Evolutionary conservation across 2,329 filamentous ascomycete genomes (phyloP).

Genomic region (Allantophomopsis lycopodina): DNA sequence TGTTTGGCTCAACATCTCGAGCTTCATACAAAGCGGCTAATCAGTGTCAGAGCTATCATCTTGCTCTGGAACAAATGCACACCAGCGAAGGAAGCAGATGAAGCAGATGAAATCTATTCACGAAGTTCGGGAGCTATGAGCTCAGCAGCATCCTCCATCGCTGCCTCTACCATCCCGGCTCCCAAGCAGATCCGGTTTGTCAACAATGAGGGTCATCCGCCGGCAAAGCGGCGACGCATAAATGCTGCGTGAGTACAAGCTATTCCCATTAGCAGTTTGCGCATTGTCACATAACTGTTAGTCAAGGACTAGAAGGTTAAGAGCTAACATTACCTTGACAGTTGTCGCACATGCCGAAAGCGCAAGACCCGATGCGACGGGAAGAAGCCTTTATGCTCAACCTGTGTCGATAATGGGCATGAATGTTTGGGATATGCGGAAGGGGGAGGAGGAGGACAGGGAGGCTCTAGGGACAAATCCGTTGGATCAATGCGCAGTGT

Average conservation of each 20-base stretch:
- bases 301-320: too few relatives aligned
- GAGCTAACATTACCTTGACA: conserved; percentile 15
- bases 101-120: not conserved
- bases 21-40: too few relatives aligned
- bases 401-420: conserved; percentile 59
- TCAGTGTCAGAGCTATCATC: not conserved
- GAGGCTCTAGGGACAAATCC: too few relatives aligned
- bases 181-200: conserved; percentile 63
- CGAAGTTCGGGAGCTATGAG: conserved; percentile 1
- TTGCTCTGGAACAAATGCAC: not conserved
- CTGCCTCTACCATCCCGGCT: conserved; percentile 12
- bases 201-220: conserved; percentile 68
- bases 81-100: too few relatives aligned
- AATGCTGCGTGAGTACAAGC: conserved; percentile 54
- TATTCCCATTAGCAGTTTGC: too few relatives aligned
- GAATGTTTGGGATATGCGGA: conserved; percentile 52
- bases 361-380: conserved; percentile 66
- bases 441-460: not conserved
- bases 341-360: conserved; percentile 60
- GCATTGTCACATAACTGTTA: too few relatives aligned
- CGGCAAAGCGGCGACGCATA: conserved; percentile 65
- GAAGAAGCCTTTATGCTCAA: conserved; percentile 58
- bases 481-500: too few relatives aligned
- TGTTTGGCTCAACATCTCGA: too few relatives aligned
- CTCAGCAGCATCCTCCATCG: conserved; percentile 4